phyloP scores from a whole-genome alignment of 768 basidiomycete species.

The Chiua virens region DNA sequence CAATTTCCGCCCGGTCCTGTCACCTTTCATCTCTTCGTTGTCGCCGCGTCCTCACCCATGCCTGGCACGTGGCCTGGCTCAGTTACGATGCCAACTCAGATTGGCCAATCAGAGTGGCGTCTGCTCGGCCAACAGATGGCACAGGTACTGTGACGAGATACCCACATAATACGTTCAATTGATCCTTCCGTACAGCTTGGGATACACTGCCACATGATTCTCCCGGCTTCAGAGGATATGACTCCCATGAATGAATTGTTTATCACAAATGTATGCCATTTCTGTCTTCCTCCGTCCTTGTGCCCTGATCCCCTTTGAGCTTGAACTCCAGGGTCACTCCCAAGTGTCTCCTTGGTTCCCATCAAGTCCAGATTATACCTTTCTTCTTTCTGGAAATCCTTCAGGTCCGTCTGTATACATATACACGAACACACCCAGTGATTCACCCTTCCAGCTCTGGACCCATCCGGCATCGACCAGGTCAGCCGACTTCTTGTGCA shows the following conservation, averaged over 20 bases:
- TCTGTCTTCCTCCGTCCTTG: background rate
- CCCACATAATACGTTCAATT: slow-evolving; percentile 8
- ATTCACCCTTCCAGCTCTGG: slow-evolving; percentile 10
- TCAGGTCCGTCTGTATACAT: slow-evolving; percentile 14
- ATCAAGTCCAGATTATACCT: slow-evolving; percentile 35
- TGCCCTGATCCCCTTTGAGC: slow-evolving; percentile 12
- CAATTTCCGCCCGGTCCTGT: slow-evolving; percentile 33
- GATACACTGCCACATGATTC: slow-evolving; percentile 60
- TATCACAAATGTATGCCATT: slow-evolving; percentile 41
- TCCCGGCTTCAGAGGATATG: slow-evolving; percentile 48
- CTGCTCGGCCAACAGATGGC: slow-evolving; percentile 44
- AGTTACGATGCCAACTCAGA: slow-evolving; percentile 27
- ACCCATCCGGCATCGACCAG: slow-evolving; percentile 10
- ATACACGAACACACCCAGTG: background rate
- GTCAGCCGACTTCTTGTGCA: background rate
- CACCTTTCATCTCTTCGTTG: slow-evolving; percentile 52
- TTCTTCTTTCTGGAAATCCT: slow-evolving; percentile 46
- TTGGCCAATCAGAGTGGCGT: slow-evolving; percentile 40
- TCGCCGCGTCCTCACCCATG: slow-evolving; percentile 49
- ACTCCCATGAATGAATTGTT: slow-evolving; percentile 47
- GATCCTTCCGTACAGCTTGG: slow-evolving; percentile 40
- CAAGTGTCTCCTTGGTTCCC: slow-evolving; percentile 40
- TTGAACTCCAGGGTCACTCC: slow-evolving; percentile 25
- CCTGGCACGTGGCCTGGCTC: slow-evolving; percentile 29
- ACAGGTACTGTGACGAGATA: slow-evolving; percentile 37